Evolutionary conservation across 371 early-diverging fungal species (phyloP).

Genomic region (Zopfochytrium polystomum): DNA sequence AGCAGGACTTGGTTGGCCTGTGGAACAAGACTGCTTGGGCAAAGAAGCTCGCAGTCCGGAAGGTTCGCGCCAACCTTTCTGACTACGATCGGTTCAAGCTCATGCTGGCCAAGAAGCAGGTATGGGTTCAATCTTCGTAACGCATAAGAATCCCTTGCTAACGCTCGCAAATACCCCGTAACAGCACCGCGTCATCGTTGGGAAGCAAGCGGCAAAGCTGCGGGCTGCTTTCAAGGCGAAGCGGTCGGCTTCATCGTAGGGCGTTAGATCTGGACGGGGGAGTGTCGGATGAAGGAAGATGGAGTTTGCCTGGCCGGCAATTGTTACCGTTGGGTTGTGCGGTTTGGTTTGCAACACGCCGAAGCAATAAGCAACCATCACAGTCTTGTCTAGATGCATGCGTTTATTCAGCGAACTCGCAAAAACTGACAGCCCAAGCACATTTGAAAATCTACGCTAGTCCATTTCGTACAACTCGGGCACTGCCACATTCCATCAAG

Average conservation of each 20-base stretch:
- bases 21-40: slow-evolving; percentile 92
- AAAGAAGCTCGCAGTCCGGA: slow-evolving; percentile 83
- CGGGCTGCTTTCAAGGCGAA: slow-evolving; percentile 30
- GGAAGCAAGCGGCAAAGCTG: slow-evolving; percentile 41
- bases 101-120: slow-evolving; percentile 48
- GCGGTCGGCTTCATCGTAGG: too few species aligned
- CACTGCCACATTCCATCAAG: not conserved
- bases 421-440: not conserved
- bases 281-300: too few species aligned
- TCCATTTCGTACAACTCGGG: not conserved
- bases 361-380: too few species aligned
- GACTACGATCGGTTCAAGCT: slow-evolving; percentile 98
- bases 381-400: too few species aligned
- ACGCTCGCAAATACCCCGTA: too few species aligned
- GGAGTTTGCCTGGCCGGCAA: too few species aligned
- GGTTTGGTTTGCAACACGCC: too few species aligned
- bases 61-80: slow-evolving; percentile 69
- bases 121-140: not conserved
- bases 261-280: too few species aligned
- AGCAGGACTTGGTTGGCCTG: slow-evolving; percentile 69
- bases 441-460: not conserved
- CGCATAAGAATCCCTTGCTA: too few species aligned
- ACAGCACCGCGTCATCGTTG: slow-evolving; percentile 35
- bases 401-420: too few species aligned
- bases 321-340: too few species aligned